Base-by-base conservation (phyloP, 2,329 filamentous ascomycete genomes). In the Purpureocillium lavendulum region DNA sequence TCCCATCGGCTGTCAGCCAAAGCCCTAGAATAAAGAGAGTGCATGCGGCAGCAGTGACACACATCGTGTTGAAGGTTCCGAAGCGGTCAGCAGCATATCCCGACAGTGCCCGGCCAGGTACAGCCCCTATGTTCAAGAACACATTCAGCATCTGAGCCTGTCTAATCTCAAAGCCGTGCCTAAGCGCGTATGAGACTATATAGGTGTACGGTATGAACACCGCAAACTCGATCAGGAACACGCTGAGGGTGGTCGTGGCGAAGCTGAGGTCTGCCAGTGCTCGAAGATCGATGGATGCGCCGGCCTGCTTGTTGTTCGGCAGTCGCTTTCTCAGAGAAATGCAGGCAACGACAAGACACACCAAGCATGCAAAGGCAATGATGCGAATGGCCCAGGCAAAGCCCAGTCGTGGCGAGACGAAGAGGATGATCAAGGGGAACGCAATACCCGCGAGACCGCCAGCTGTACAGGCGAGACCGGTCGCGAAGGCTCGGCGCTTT, bases 1-100 rank as follows among this genome's bases (percentile, higher is more conserved):
- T 65, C 4, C 10, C 21, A 10, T 10, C 21, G 21, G 21, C 21
- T 10, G 21, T 26, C 21, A 26, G 21, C 21, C 21, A 26, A 10
- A 26, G 21, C 6, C 6, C 21, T 5, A 26, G 21, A 10, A 26
- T 26, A 10, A 10, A 26, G 60, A 51, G 52, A 1, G 81, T 61
- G 14, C 60, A 55, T 0, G 53, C 38, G 2, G 67, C 53, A 3
- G 82, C 66, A 0, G 78, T 75, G 16, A 72, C 58, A 31, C 84
- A 73, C 63, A 85, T 77, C 32, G 73, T 73, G 49, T 87, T 88
- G 62, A 81, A 87, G 3, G 80, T 71, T 2, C 84, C 84, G 3
- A 84, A 57, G 33, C 69, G 72, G 52, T 88, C 84, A 0, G 82
- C 79, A 5, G 82, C 62, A 43, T 77, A 74, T 0, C 84, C 83